phyloP scores from a whole-genome alignment of 768 basidiomycete species.

The Roridomyces roridus region DNA sequence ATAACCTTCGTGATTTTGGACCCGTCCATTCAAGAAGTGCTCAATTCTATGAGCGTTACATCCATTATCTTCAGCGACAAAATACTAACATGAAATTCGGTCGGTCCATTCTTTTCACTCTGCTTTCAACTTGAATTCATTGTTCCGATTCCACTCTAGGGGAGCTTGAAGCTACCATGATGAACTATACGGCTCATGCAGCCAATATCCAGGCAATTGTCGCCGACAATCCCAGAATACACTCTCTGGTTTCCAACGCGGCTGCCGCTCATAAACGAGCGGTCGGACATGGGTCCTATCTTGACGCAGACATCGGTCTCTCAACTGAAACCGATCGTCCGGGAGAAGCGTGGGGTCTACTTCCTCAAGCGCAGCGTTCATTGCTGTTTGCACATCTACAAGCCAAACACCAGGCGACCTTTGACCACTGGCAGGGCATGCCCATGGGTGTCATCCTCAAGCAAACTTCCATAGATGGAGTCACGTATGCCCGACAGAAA shows the following conservation, averaged over 20 bases:
- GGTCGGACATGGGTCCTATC: not conserved
- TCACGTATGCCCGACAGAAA: not conserved
- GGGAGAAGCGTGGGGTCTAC: too few relatives aligned
- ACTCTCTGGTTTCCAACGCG: not conserved
- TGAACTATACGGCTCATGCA: not conserved
- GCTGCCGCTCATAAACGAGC: not conserved
- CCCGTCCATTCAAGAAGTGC: slow-evolving; percentile 28
- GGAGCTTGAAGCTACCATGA: slow-evolving; percentile 19
- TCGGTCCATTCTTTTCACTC: not conserved
- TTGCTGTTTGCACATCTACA: not conserved
- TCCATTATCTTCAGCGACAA: slow-evolving; percentile 22
- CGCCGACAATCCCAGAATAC: not conserved
- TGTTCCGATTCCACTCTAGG: slow-evolving; percentile 12
- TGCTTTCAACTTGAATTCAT: not conserved
- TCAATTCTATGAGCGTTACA: slow-evolving; percentile 21
- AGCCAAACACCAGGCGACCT: too few relatives aligned
- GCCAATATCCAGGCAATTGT: slow-evolving; percentile 15
- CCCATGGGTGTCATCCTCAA: not conserved
- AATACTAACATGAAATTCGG: slow-evolving; percentile 28
- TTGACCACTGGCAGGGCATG: too few relatives aligned
- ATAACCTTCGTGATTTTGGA: slow-evolving; percentile 33
- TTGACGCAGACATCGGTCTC: not conserved
- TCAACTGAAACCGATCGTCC: too few relatives aligned
- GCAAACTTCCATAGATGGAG: not conserved
- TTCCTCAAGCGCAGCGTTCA: too few relatives aligned